phyloP scores from a whole-genome alignment of 108 stramenopile genomes.

The Fragilariopsis cylindrus region DNA sequence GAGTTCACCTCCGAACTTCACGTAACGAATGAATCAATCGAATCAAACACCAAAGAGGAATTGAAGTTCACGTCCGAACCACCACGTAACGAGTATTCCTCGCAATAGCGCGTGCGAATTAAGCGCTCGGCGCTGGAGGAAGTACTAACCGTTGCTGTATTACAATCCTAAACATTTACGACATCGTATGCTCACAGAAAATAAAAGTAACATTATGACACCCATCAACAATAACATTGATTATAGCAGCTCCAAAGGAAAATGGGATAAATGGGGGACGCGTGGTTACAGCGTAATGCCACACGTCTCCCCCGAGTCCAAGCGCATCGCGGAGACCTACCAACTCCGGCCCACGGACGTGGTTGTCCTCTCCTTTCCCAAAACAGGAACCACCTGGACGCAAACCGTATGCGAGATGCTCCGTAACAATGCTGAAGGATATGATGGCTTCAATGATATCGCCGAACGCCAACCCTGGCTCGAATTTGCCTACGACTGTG shows the following conservation, averaged over 20 bases:
- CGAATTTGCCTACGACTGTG: constrained; percentile 13
- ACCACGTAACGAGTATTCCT: too few relatives aligned
- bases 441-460: constrained; percentile 5
- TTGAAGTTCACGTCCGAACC: too few relatives aligned
- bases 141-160: too few relatives aligned
- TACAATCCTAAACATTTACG: too few relatives aligned
- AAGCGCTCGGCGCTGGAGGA: too few relatives aligned
- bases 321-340: constrained; percentile 9
- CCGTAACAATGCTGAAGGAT: constrained; percentile 8
- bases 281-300: neutral
- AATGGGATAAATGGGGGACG: constrained; percentile 4
- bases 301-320: constrained; percentile 12
- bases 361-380: constrained; percentile 8
- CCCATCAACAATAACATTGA: neutral
- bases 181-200: too few relatives aligned
- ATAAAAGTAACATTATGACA: too few relatives aligned
- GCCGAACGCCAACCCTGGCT: constrained; percentile 15
- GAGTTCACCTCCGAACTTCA: too few relatives aligned
- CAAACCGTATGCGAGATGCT: constrained; percentile 7
- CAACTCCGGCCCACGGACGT: constrained; percentile 5
- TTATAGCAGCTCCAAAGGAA: neutral
- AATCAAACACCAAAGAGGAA: too few relatives aligned
- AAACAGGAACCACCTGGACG: constrained; percentile 13
- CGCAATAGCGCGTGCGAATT: too few relatives aligned
- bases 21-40: too few relatives aligned